These are phyloP conservation scores for Glycine latifolia DNA, from an alignment of 306 rosid genomes.

Conservation along the genomic window DNA sequence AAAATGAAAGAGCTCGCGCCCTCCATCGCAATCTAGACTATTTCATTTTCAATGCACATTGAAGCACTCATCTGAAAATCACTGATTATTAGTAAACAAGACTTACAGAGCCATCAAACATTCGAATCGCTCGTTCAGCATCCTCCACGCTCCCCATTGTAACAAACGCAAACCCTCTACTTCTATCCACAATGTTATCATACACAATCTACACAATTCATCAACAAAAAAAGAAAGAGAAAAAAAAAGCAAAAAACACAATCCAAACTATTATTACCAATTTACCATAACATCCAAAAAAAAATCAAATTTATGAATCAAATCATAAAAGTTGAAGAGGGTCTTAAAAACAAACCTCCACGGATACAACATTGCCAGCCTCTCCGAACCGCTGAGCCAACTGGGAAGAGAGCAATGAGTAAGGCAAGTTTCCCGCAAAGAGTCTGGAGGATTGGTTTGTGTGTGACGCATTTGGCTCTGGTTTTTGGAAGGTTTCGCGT, in stretches of 20 bases:
- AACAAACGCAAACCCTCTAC: slow-evolving; percentile 86
- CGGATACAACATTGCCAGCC: slow-evolving; percentile 67
- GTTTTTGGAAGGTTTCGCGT: slow-evolving; percentile 29
- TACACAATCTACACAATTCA: slow-evolving; percentile 57
- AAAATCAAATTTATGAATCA: not conserved
- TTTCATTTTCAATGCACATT: not conserved
- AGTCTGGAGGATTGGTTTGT: slow-evolving; percentile 66
- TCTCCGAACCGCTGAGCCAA: slow-evolving; percentile 62
- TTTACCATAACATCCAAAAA: not conserved
- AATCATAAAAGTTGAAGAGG: not conserved
- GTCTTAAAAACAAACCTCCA: slow-evolving; percentile 58
- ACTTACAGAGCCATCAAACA: slow-evolving; percentile 82
- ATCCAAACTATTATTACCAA: not conserved
- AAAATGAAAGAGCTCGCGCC: not conserved
- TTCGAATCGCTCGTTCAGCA: slow-evolving; percentile 72
- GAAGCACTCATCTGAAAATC: slow-evolving; percentile 6
- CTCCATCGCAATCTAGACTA: not conserved
- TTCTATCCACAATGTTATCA: slow-evolving; percentile 68
- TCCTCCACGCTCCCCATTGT: slow-evolving; percentile 76
- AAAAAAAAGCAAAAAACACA: not conserved
- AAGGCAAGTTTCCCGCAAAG: slow-evolving; percentile 77
- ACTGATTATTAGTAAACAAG: not conserved
- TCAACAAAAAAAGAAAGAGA: not conserved
- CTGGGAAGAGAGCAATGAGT: slow-evolving; percentile 64
- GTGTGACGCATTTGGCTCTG: slow-evolving; percentile 38